A percentile compares a stretch with the other conserved stretches of the same genome.
These are phyloP conservation scores for Claviceps purpurea DNA, from an alignment of 2,329 filamentous ascomycete species.

Conservation along the genomic window DNA sequence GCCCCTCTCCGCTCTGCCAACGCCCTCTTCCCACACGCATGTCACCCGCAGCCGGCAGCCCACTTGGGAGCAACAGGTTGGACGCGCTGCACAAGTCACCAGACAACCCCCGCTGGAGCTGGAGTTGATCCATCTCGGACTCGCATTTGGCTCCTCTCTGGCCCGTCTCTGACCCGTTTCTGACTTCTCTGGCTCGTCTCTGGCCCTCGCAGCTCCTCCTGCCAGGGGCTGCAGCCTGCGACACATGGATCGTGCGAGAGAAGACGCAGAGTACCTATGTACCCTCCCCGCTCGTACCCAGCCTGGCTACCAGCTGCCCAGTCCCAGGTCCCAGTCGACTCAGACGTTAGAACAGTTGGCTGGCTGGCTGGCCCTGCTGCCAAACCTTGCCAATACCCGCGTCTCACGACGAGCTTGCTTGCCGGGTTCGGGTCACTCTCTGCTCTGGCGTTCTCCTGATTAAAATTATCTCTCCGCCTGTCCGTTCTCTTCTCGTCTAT, in stretches of 20 bases:
- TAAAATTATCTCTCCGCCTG: slow-evolving; percentile 36
- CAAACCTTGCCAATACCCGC: neutral
- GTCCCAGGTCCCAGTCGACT: neutral
- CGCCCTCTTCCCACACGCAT: neutral
- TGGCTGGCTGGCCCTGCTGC: neutral
- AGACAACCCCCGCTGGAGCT: neutral
- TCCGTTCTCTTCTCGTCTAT: slow-evolving; percentile 41
- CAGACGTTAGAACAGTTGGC: neutral
- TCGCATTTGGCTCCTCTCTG: neutral
- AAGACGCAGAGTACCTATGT: neutral
- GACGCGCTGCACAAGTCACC: slow-evolving; percentile 1
- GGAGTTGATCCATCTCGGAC: neutral
- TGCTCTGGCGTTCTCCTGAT: slow-evolving; percentile 11
- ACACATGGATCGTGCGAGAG: neutral
- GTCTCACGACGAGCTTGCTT: neutral
- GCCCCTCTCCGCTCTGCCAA: neutral
- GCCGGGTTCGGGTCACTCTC: slow-evolving; percentile 4
- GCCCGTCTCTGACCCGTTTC: neutral
- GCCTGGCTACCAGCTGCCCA: neutral
- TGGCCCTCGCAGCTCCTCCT: slow-evolving; percentile 1
- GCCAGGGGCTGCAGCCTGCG: neutral
- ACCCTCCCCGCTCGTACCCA: neutral
- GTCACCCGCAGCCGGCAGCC: neutral
- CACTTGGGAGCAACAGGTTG: neutral
- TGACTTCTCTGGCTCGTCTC: neutral